Evolutionary conservation across 148 eudicot species (phyloP), one percentile per base, ranked within the genome.

Genomic region (Arbutus unedo): DNA sequence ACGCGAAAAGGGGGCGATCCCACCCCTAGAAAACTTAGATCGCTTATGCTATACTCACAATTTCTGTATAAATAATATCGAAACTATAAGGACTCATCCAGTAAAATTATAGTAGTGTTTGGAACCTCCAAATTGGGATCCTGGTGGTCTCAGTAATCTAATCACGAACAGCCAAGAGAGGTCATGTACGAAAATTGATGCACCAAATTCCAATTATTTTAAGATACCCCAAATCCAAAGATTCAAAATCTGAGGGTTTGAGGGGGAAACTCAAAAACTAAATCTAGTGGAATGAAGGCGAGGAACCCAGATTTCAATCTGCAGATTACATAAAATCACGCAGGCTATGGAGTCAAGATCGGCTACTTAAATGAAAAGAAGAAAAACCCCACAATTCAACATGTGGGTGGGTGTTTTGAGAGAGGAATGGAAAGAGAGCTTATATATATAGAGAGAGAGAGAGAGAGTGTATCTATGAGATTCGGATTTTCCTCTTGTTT

Each of bases 401-500:
- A 68, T 81, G 45, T 50, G 43, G 56, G 23, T 78, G 55, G 15
- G 66, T n/a, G 11, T 60, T 66, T 11, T 25, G 68, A 14, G 15
- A 78, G 50, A 79, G 4, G 64, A 25, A 43, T 73, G 76, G 71
- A 83, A 2, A 71, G 70, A 64, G 10, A 64, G 70, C 43, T 64
- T 66, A 51, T 66, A 66, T 31, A 66, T 25, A 11, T 43, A 66
- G 71, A 54, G 18, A 54, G 18, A 66, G 25, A 11, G 71, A 66
- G 71, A 54, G 18, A 54, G 18, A 9, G 71, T 62, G 81, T 76
- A 86, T 86, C 82, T 86, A 83, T 18, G 77, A 80, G 50, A 38
- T 76, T 82, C 84, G 80, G 84, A 87, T 82, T 84, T 84, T 85
- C 82, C 81, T 81, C 49, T 83, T 83, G 88, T 60, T 73, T 81